Evolutionary conservation across 352 stramenopile species (phyloP).

Genomic region (Phytopythium delawarense): DNA sequence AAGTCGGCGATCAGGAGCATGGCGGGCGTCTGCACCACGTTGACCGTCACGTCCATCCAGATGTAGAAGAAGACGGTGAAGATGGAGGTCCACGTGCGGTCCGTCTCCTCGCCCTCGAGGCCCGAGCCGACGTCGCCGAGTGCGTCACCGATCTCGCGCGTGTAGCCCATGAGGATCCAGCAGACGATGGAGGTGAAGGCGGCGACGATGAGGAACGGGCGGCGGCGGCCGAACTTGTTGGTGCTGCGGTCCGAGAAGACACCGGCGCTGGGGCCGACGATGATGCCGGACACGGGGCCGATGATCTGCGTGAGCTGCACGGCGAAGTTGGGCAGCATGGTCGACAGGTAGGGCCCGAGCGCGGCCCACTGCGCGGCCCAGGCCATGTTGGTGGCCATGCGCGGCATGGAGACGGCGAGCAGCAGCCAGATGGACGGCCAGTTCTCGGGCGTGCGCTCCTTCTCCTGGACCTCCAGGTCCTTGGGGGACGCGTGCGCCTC

Average conservation of each 20-base stretch:
- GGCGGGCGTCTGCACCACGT: constrained; percentile 47
- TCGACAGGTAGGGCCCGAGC: constrained; percentile 47
- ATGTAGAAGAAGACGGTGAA: constrained; percentile 57
- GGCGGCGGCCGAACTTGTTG: constrained; percentile 30
- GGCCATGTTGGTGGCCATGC: constrained; percentile 58
- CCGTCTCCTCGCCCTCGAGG: constrained; percentile 14
- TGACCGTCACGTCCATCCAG: constrained; percentile 68
- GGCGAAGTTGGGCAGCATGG: constrained; percentile 42
- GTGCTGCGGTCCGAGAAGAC: constrained; percentile 50
- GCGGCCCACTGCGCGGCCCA: constrained; percentile 60
- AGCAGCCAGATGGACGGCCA: constrained; percentile 39
- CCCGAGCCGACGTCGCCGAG: constrained; percentile 38
- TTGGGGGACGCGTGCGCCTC: constrained; percentile 24
- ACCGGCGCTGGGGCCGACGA: constrained; percentile 45
- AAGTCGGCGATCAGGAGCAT: constrained; percentile 58
- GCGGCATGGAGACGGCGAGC: constrained; percentile 45
- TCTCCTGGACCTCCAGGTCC: constrained; percentile 7
- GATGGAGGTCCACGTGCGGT: constrained; percentile 40
- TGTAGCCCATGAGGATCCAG: constrained; percentile 66
- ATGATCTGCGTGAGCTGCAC: constrained; percentile 46
- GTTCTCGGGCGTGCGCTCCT: constrained; percentile 11
- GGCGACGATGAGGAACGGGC: constrained; percentile 37
- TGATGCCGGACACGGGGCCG: constrained; percentile 42
- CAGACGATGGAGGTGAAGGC: constrained; percentile 36
- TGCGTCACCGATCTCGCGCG: constrained; percentile 43